These are phyloP conservation scores for Fusarium azukiicola DNA, from an alignment of 2,329 filamentous ascomycete species.

Conservation along the genomic window DNA sequence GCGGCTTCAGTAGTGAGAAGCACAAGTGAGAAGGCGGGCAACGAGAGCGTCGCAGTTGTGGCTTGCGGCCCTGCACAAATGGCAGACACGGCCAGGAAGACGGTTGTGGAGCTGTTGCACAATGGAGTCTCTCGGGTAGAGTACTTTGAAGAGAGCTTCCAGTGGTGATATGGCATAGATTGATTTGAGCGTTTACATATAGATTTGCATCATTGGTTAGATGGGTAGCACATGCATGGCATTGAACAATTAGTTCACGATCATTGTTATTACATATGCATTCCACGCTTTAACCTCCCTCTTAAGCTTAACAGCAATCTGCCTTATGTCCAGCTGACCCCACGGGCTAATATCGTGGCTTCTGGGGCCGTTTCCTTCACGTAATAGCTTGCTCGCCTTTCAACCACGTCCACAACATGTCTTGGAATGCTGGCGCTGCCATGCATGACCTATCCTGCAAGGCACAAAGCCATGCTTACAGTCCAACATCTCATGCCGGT, in stretches of 20 bases:
- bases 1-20: slow-evolving; percentile 58
- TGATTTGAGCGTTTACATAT: background rate
- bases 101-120: slow-evolving; percentile 58
- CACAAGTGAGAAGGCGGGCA: slow-evolving; percentile 45
- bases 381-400: background rate
- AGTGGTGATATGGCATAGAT: slow-evolving; percentile 58
- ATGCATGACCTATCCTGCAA: background rate
- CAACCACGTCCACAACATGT: background rate
- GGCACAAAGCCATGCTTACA: background rate
- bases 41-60: slow-evolving; percentile 63
- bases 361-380: background rate
- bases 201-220: background rate
- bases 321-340: background rate
- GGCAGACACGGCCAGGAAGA: slow-evolving; percentile 66
- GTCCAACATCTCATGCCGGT: background rate
- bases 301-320: background rate
- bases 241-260: background rate
- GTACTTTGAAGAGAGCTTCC: slow-evolving; percentile 69
- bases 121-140: slow-evolving; percentile 56
- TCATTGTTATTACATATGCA: background rate
- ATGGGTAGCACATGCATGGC: background rate
- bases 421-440: background rate
- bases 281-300: background rate
- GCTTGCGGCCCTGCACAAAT: slow-evolving; percentile 69
- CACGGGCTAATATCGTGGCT: background rate